Percentiles rank a stretch among this genome's conserved stretches.
Evolutionary conservation across 2,329 filamentous ascomycete genomes (phyloP).

Genomic region (Aspergillus sp.): DNA sequence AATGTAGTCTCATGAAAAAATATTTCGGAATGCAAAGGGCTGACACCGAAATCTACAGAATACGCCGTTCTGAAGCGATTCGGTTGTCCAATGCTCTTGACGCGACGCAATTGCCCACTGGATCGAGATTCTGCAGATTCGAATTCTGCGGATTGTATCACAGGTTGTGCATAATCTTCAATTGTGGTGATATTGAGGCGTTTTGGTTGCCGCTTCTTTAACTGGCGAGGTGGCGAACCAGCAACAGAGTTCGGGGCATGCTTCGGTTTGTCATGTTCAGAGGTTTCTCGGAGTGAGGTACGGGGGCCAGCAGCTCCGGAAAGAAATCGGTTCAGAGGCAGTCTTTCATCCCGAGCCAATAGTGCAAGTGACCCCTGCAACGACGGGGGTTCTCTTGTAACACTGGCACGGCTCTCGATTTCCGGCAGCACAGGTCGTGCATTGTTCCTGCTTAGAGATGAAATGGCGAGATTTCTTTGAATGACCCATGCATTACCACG

Average conservation of each 20-base stretch:
- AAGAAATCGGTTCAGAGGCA: slow-evolving; percentile 40
- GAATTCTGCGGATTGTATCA: slow-evolving; percentile 19
- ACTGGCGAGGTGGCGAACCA: slow-evolving; percentile 19
- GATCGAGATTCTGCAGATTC: slow-evolving; percentile 7
- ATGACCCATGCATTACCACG: slow-evolving; percentile 35
- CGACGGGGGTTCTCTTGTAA: slow-evolving; percentile 17
- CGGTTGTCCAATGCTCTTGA: slow-evolving; percentile 43
- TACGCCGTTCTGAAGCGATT: slow-evolving; percentile 52
- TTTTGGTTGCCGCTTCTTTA: slow-evolving; percentile 42
- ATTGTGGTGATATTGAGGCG: slow-evolving; percentile 48
- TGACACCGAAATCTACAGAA: slow-evolving; percentile 54
- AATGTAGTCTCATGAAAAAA: slow-evolving; percentile 59
- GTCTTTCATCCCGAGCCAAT: slow-evolving; percentile 31
- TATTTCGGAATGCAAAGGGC: slow-evolving; percentile 50
- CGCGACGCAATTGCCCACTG: slow-evolving; percentile 1
- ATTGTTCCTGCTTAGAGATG: slow-evolving; percentile 36
- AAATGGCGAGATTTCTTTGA: slow-evolving; percentile 33
- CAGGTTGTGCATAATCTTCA: slow-evolving; percentile 46
- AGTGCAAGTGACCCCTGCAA: slow-evolving; percentile 35
- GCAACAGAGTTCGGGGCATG: slow-evolving; percentile 9
- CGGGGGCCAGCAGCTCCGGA: slow-evolving; percentile 16
- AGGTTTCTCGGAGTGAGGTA: not conserved
- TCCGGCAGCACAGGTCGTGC: slow-evolving; percentile 38
- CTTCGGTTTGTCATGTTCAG: not conserved
- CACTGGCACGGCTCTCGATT: slow-evolving; percentile 18